Evolutionary conservation across 1,284 basidiomycete species (phyloP).

Genomic region (Moesziomyces parantarcticus): DNA sequence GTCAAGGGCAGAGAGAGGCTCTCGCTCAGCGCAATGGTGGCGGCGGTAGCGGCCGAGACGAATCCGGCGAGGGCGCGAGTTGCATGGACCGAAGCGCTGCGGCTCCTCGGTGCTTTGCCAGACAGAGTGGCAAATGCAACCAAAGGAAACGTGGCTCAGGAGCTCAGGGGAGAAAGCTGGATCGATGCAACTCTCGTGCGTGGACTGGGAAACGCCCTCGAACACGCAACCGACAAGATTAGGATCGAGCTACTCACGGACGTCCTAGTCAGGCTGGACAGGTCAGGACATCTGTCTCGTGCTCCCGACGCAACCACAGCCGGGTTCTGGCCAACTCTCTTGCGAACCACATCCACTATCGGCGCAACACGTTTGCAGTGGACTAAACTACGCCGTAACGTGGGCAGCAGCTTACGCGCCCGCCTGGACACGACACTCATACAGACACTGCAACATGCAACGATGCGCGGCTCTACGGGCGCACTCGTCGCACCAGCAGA

Average conservation of each 20-base stretch:
- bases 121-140: constrained; percentile 39
- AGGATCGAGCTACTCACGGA: constrained; percentile 2
- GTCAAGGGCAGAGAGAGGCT: background rate
- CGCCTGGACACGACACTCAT: constrained; percentile 13
- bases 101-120: constrained; percentile 12
- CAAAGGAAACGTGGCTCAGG: constrained; percentile 1
- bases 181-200: constrained; percentile 12
- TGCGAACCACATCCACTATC: background rate
- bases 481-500: constrained; percentile 14
- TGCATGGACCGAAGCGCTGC: constrained; percentile 25
- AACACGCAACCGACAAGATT: background rate
- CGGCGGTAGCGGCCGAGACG: background rate
- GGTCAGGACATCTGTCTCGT: constrained; percentile 14
- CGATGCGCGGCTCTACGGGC: background rate
- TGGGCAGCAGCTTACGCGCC: background rate
- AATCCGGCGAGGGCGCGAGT: constrained; percentile 25
- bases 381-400: constrained; percentile 1
- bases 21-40: constrained; percentile 9
- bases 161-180: constrained; percentile 3
- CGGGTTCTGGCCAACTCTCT: constrained; percentile 21
- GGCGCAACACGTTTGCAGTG: background rate
- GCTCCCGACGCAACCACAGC: constrained; percentile 6
- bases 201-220: constrained; percentile 9
- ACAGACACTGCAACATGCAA: constrained; percentile 13
- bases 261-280: constrained; percentile 19